Base-by-base conservation (phyloP, 306 rosid genomes). In the Parietaria judaica region DNA sequence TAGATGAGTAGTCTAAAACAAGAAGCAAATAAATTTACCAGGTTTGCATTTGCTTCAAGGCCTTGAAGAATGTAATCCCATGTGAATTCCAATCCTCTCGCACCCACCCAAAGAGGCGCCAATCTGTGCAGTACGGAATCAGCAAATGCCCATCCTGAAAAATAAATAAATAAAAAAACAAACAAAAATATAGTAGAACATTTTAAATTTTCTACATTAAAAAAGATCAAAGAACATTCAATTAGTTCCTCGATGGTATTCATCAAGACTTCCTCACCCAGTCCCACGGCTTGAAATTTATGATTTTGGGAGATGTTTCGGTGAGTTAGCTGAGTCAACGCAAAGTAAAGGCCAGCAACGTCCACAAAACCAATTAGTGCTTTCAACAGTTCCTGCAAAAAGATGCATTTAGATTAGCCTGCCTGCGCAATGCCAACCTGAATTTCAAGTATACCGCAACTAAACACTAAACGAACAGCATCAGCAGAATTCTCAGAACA, bases 31-130 rank as follows among this genome's bases (percentile, higher is more conserved):
- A 66, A 14, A 6, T 53, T 15, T 77, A 94, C 99, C 95, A 94
- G 82, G 77, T 94, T 94, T 48, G 99, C 97, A 78, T 94, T 94
- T 51, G 99, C 95, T 78, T 94, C 95, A 43, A 94, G 88, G 68
- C 97, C 97, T 73, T 88, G 97, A 58, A 94, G 72, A 71, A 94
- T 76, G 76, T 86, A 94, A 73, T 94, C 99, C 99, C 99, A 94
- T 37, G 99, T 94, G 66, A 94, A 94, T 66, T 94, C 95, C 62
- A 89, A 84, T 74, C 99, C 99, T 83, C 99, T 89, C 12, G 99
- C 95, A 44, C 99, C 99, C 52, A 94, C 86, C 99, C 99, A 94
- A 49, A 94, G 99, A 57, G 99, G 99, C 55, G 91, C 94, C 87
- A 94, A 66, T 78, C 97, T 83, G 71, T 94, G 95, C 70, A 94